These are phyloP conservation scores for Gossypium bickii DNA, from an alignment of 345 rosid genomes.

Conservation along the genomic window DNA sequence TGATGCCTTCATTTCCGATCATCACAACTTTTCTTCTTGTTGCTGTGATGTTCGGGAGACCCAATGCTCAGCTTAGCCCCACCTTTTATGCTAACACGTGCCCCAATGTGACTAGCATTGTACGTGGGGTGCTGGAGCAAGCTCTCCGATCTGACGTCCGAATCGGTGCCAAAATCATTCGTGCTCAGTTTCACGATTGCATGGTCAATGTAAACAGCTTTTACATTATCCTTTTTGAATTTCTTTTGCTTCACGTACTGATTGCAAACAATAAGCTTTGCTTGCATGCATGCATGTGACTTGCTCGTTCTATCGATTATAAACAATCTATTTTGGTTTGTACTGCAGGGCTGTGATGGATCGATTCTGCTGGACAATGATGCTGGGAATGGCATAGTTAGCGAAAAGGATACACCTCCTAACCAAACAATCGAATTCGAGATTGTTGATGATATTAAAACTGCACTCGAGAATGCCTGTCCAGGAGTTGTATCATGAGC, in stretches of 20 bases:
- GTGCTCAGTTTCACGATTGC: conserved; percentile 35
- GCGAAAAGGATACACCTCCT: conserved; percentile 30
- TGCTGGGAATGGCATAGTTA: conserved; percentile 20
- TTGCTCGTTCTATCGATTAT: too few species aligned
- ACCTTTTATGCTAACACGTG: conserved; percentile 25
- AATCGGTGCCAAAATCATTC: conserved; percentile 22
- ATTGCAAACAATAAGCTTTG: too few species aligned
- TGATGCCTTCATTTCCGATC: neutral
- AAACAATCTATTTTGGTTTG: neutral
- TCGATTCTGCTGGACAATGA: conserved; percentile 41
- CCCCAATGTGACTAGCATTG: conserved; percentile 15
- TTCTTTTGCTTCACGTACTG: too few species aligned
- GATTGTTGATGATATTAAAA: conserved; percentile 42
- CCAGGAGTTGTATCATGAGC: conserved; percentile 58
- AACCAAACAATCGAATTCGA: conserved; percentile 31
- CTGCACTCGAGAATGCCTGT: conserved; percentile 44
- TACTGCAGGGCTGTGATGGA: conserved; percentile 44
- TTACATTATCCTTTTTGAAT: too few species aligned
- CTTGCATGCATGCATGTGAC: too few species aligned
- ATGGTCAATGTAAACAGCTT: conserved; percentile 26
- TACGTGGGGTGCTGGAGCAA: conserved; percentile 12
- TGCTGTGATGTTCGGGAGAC: conserved; percentile 3
- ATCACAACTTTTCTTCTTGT: neutral
- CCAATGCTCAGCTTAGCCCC: conserved; percentile 12
- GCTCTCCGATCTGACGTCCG: conserved; percentile 16